Conservation (phyloP, 257 asterid genomes). For the Solanum pimpinellifolium region DNA sequence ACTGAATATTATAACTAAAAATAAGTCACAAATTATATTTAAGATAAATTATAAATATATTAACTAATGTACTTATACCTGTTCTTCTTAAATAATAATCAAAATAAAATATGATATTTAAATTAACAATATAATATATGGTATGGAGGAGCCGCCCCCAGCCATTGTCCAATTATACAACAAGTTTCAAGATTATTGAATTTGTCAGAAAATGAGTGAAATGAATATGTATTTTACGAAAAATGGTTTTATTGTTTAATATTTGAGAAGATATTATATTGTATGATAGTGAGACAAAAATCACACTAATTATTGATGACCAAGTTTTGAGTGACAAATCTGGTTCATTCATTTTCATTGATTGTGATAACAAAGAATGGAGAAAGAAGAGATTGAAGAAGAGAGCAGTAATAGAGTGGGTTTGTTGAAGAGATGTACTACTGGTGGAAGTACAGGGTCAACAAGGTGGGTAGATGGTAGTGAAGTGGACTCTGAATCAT, state of each 20-base stretch:
- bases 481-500: slow-evolving; percentile 66
- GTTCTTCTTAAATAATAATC: background rate
- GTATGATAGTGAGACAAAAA: background rate
- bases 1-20: no score
- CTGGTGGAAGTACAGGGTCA: slow-evolving; percentile 34
- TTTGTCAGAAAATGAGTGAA: slow-evolving; percentile 7
- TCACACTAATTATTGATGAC: background rate
- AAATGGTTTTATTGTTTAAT: background rate
- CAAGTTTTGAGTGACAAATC: background rate
- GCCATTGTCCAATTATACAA: background rate
- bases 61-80: no score
- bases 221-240: background rate
- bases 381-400: slow-evolving; percentile 49
- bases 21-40: no score
- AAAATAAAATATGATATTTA: no score
- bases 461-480: slow-evolving; percentile 99
- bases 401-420: slow-evolving; percentile 40
- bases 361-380: slow-evolving; percentile 13
- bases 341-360: background rate
- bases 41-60: no score
- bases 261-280: background rate
- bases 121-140: no score
- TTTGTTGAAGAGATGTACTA: slow-evolving; percentile 32
- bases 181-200: background rate
- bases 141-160: background rate